These are phyloP conservation scores for Pneumocystis wakefieldiae DNA, from an alignment of 1,139 yeast species.

Conservation along the genomic window DNA sequence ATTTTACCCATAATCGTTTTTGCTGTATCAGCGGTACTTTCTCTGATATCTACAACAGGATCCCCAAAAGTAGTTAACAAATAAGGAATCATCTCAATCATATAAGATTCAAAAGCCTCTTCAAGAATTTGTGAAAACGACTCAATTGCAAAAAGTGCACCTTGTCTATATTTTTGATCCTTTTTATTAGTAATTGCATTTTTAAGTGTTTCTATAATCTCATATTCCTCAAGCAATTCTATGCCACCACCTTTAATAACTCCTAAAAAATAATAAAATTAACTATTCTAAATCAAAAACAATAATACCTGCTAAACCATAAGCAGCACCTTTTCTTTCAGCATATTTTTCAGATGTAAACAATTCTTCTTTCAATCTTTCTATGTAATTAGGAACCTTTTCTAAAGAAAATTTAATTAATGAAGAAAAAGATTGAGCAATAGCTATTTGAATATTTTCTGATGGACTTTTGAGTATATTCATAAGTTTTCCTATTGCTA, in stretches of 20 bases:
- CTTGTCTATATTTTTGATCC: conserved; percentile 61
- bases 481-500: conserved; percentile 53
- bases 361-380: conserved; percentile 42
- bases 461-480: conserved; percentile 74
- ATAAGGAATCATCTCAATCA: conserved; percentile 70
- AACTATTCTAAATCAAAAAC: neutral
- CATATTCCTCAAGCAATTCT: conserved; percentile 55
- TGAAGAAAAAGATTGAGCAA: conserved; percentile 73
- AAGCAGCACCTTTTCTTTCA: conserved; percentile 82
- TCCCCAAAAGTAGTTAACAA: conserved; percentile 77
- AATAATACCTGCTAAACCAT: conserved; percentile 71
- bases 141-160: conserved; percentile 77
- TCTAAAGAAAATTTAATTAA: conserved; percentile 40
- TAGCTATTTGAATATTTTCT: conserved; percentile 75
- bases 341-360: conserved; percentile 38
- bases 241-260: conserved; percentile 81
- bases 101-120: conserved; percentile 79
- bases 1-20: conserved; percentile 79
- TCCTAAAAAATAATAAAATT: neutral
- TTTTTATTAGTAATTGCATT: conserved; percentile 84
- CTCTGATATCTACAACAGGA: conserved; percentile 66
- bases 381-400: conserved; percentile 40
- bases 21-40: conserved; percentile 78
- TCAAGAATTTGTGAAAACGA: conserved; percentile 67
- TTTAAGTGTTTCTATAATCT: conserved; percentile 57